Evolutionary conservation across 176 grass and related monocot species (phyloP).

Genomic region (Aegilops umbellulata): DNA sequence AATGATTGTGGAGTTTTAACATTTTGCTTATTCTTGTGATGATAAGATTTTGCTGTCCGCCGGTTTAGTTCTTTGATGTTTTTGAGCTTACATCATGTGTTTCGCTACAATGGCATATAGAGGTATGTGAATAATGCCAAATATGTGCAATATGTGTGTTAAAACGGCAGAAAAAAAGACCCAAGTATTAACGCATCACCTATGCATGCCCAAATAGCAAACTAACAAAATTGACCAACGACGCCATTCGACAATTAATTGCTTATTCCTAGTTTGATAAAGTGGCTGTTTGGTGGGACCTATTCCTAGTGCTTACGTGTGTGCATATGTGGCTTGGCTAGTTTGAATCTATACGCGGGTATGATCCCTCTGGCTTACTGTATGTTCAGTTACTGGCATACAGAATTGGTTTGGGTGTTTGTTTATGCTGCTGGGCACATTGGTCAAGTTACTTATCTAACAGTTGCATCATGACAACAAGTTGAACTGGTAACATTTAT

Average conservation of each 20-base stretch:
- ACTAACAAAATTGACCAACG: constrained; percentile 7
- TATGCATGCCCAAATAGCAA: constrained; percentile 24
- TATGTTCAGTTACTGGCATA: constrained; percentile 20
- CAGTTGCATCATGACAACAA: neutral
- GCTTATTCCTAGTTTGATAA: neutral
- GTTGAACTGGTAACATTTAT: neutral
- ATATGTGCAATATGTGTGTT: constrained; percentile 1
- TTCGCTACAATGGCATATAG: neutral
- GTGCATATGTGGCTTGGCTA: constrained; percentile 2
- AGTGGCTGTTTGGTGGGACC: neutral
- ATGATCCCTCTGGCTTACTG: neutral
- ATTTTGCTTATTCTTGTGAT: constrained; percentile 12
- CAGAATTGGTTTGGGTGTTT: neutral
- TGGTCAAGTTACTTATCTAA: constrained; percentile 2
- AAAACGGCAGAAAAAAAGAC: neutral
- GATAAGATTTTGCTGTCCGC: neutral
- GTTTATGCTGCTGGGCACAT: neutral
- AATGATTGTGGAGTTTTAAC: neutral
- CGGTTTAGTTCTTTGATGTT: constrained; percentile 2
- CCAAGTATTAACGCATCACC: neutral
- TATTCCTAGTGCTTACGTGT: constrained; percentile 11
- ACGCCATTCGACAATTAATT: neutral
- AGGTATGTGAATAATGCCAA: constrained; percentile 23
- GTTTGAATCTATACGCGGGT: neutral
- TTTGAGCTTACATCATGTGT: constrained; percentile 18